Conservation (phyloP, 805 yeast genomes). For the Cyberlindnera saturnus region DNA sequence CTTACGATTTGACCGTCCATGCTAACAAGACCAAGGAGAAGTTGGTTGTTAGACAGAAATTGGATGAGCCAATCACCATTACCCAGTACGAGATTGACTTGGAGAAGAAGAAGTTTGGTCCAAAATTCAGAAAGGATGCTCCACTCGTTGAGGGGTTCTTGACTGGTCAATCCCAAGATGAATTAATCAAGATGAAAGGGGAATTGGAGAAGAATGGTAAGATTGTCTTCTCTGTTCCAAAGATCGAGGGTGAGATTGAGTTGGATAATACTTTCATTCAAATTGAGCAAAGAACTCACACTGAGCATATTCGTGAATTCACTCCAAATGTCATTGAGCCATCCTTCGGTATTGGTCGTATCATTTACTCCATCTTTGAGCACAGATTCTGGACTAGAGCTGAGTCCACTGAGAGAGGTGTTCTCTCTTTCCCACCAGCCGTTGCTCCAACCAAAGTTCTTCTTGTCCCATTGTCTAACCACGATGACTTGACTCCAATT, state of each 20-base stretch:
- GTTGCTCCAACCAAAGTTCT: conserved; percentile 98
- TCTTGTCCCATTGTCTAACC: conserved; percentile 87
- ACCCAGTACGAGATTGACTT: conserved; percentile 81
- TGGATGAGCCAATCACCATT: conserved; percentile 77
- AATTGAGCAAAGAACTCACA: conserved; percentile 72
- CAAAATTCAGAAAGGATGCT: conserved; percentile 95
- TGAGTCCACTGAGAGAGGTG: conserved; percentile 83
- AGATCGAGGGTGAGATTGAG: conserved; percentile 54
- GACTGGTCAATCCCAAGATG: conserved; percentile 70
- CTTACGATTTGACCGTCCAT: conserved; percentile 94
- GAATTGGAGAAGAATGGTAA: conserved; percentile 59
- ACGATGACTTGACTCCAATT: conserved; percentile 72
- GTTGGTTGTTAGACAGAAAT: conserved; percentile 86
- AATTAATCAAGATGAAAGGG: conserved; percentile 67
- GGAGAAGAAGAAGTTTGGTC: conserved; percentile 95
- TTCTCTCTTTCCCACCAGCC: conserved; percentile 85
- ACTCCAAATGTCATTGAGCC: conserved; percentile 98
- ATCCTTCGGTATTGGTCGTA: conserved; percentile 98
- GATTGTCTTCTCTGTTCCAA: conserved; percentile 63
- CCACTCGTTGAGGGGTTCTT: conserved; percentile 85
- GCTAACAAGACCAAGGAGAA: conserved; percentile 93
- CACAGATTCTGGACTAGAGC: conserved; percentile 95
- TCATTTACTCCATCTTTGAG: conserved; percentile 87
- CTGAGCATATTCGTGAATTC: conserved; percentile 90
- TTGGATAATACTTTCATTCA: conserved; percentile 65